A percentile compares a stretch with the other conserved stretches of the same genome.
These are phyloP conservation scores for Penicillium bialowiezense DNA, from an alignment of 495 filamentous ascomycete genomes.

Conservation along the genomic window DNA sequence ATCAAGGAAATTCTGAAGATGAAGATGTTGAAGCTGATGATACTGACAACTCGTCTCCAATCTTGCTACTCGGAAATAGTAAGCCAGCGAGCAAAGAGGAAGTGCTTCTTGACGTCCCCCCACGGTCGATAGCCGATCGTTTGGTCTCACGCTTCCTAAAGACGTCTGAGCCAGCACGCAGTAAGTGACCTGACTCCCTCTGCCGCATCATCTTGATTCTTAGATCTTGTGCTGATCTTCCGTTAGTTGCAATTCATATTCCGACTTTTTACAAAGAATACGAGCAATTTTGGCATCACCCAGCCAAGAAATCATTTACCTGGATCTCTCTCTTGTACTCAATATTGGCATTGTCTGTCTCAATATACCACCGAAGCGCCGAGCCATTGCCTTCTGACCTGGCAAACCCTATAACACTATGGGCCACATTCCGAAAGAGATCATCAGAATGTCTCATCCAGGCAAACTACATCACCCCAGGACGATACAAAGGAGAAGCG, in stretches of 20 bases:
- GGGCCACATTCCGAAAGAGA: slow-evolving; percentile 25
- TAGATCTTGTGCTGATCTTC: neutral
- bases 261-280: slow-evolving; percentile 44
- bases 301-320: slow-evolving; percentile 28
- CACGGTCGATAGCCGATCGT: slow-evolving; percentile 39
- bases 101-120: slow-evolving; percentile 38
- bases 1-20: slow-evolving; percentile 23
- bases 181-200: slow-evolving; percentile 14
- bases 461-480: slow-evolving; percentile 33
- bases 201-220: neutral
- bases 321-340: slow-evolving; percentile 40
- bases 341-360: slow-evolving; percentile 30
- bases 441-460: slow-evolving; percentile 33
- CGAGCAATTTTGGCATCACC: slow-evolving; percentile 35
- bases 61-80: slow-evolving; percentile 40
- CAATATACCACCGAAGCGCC: slow-evolving; percentile 26
- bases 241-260: slow-evolving; percentile 39
- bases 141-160: slow-evolving; percentile 46
- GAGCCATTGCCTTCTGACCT: slow-evolving; percentile 24
- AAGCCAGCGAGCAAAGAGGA: slow-evolving; percentile 33
- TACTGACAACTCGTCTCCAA: slow-evolving; percentile 26
- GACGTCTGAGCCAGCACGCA: slow-evolving; percentile 38
- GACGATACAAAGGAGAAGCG: slow-evolving; percentile 35
- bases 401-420: slow-evolving; percentile 14
- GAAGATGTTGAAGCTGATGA: slow-evolving; percentile 22